Base-by-base conservation (phyloP, 2,329 filamentous ascomycete species). In the Fusarium sp. region DNA sequence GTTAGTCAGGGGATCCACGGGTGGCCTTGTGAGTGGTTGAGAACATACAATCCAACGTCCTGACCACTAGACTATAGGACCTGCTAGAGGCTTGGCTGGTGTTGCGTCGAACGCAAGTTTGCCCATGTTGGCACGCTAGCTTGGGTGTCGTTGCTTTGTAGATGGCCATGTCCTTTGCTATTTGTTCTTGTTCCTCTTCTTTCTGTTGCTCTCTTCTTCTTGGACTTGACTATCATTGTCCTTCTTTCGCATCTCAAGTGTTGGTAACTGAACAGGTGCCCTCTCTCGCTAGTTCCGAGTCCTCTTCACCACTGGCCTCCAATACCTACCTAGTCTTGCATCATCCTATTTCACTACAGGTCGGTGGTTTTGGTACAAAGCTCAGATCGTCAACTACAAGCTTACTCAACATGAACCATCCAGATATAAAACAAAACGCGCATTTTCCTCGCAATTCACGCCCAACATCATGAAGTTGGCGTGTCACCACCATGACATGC, bases 401-500 rank as follows among this genome's bases (percentile, higher is more conserved):
- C 47, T 5, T 20, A 11, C 18, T 29, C 10, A 18, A 6, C 25
- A 52, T 11, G 9, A n/a, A n/a, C 47, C 25, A 29, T 18, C 16
- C 5, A 8, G 3, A 52, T 13, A n/a, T 3, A n/a, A n/a, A 50
- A n/a, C 10, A 2, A 29, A 29, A 31, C 31, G 47, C 47, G 47
- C 47, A 52, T 20, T 52, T 52, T 31, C 22, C 18, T 25, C 35
- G 36, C 22, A 27, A 29, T n/a, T 63, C 4, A 25, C 27, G 13
- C 5, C 29, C 22, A 25, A n/a, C 33, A 63, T 63, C 29, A 50
- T 54, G 33, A 33, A 35, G 18, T 42, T 60, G 40, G 40, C 47
- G 31, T 20, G 50, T 59, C 22, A 47, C 42, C 56, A 74, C 62
- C 36, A 74, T 72, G 68, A 74, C 71, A 42, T 42, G 38, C 50